Evolutionary conservation across 2,329 filamentous ascomycete species (phyloP), one percentile per base, ranked within the genome.

Genomic region (Zalaria sp.): DNA sequence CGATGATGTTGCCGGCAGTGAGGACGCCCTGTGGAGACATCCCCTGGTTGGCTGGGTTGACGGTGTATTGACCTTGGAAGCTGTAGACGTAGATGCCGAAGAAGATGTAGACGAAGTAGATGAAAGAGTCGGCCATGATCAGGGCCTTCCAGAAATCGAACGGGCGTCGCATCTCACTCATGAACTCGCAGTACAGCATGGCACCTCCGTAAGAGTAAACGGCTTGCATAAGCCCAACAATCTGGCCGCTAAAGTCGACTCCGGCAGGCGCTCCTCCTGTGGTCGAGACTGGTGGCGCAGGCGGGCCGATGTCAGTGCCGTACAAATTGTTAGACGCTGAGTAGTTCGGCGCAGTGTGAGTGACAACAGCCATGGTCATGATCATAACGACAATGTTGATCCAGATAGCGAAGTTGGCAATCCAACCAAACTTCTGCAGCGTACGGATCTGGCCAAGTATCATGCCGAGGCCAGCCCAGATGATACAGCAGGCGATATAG

Each of bases 141-240:
- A 70, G 58, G 3, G 62, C 65, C 45, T 70, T 70, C 55, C 65
- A 61, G 49, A 71, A 71, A 47, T 71, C 67, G 39, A 54, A 57
- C 2, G 68, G 68, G 8, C 64, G 58, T 29, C 59, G 60, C 67
- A 71, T 71, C 47, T 72, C 68, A 4, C 73, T 67, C 56, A 79
- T 62, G 51, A 78, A 73, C 41, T 75, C 72, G 27, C 68, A 64
- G 52, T 77, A 78, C 8, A 78, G 58, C 57, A 73, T 67, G 2
- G 69, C 69, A 3, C 75, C 74, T 6, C 71, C 71, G 47, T 77
- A 78, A 0, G 70, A 66, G 39, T 70, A 71, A 4, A 75, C 71
- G 9, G 65, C 70, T 37, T 69, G 67, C 48, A 70, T 66, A 25
- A 70, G 58, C 5, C 67, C 68, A 41, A 66, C 67, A 41, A 72